Evolutionary conservation across 179 eudicot genomes (phyloP), one percentile per base, ranked within the genome.

Genomic region (Corrigiola litoralis): DNA sequence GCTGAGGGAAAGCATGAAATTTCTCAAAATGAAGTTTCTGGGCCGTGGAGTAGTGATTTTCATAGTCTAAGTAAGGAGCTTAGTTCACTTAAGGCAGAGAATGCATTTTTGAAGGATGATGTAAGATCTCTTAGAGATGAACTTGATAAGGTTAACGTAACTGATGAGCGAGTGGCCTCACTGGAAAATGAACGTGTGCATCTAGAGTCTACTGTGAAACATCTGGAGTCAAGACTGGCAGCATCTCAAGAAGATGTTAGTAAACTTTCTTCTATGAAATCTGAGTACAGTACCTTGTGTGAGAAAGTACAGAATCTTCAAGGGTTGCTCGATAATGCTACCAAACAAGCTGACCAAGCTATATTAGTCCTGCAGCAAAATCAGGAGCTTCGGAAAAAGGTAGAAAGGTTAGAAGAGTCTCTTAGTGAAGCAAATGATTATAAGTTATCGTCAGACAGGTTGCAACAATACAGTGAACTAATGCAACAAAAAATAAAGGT

Each of bases 301-400:
- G 89, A 90, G 60, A 83, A 85, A 79, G 96, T 94, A 55, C 85
- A 83, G 48, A 69, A 75, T 71, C 68, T 90, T 69, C 88, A 90
- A 72, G 65, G 47, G 56, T 70, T 90, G 77, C 77, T 90, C 34
- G 90, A 86, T 69, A 86, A 85, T 73, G 85, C 94, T 38, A 77
- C 95, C 33, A 81, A 86, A 51, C 89, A 94, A 76, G 97, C 97
- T 49, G 96, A 86, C 78, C 88, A 88, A 77, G 95, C 99, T 75
- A 72, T 72, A 67, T 63, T 68, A 51, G 88, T 80, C 41, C 72
- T 88, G 61, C 89, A 90, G 63, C 90, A 90, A 78, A 94, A 86
- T 71, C 91, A 90, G 76, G 97, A 86, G 72, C 89, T 94, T 33
- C 79, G 80, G 31, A 81, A 77, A 72, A 94, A 86, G 81, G 95